Percentiles rank a stretch among this genome's conserved stretches.
These are phyloP conservation scores for Curvularia hawaiiensis DNA, from an alignment of 2,329 filamentous ascomycete genomes.

Conservation along the genomic window DNA sequence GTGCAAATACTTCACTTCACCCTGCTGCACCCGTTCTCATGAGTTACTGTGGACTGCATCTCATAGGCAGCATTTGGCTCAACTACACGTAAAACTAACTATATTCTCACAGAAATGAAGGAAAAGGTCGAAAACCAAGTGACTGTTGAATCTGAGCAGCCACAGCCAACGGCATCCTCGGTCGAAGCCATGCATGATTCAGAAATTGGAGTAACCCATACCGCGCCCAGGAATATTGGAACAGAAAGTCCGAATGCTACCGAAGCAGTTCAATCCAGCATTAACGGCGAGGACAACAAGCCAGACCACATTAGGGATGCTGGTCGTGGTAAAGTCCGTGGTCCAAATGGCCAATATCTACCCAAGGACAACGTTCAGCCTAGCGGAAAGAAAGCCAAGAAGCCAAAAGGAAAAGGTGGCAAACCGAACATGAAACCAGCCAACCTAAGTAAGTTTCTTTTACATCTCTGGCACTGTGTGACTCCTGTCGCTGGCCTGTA, in stretches of 20 bases:
- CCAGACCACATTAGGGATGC: slow-evolving; percentile 13
- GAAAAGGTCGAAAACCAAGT: not conserved
- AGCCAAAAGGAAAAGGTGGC: not conserved
- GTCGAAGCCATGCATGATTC: not conserved
- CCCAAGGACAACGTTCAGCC: slow-evolving; percentile 6
- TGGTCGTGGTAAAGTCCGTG: slow-evolving; percentile 22
- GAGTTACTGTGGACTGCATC: not conserved
- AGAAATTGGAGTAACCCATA: not conserved
- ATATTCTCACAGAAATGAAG: not conserved
- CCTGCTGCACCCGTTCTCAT: not conserved
- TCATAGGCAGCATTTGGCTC: not conserved
- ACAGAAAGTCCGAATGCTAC: not conserved
- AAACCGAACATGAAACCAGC: not conserved
- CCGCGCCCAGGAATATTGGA: too few species aligned
- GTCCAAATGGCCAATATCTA: slow-evolving; percentile 24
- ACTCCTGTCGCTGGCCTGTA: not conserved
- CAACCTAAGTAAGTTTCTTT: not conserved
- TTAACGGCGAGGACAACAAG: not conserved
- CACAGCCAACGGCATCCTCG: not conserved
- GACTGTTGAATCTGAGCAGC: not conserved
- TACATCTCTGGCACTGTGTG: not conserved
- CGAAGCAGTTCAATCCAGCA: not conserved
- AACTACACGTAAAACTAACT: not conserved
- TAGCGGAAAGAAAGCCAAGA: slow-evolving; percentile 6
- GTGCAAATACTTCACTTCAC: not conserved